These are phyloP conservation scores for Durusdinium trenchii DNA, from an alignment of 73 alveolate genomes.

Conservation along the genomic window DNA sequence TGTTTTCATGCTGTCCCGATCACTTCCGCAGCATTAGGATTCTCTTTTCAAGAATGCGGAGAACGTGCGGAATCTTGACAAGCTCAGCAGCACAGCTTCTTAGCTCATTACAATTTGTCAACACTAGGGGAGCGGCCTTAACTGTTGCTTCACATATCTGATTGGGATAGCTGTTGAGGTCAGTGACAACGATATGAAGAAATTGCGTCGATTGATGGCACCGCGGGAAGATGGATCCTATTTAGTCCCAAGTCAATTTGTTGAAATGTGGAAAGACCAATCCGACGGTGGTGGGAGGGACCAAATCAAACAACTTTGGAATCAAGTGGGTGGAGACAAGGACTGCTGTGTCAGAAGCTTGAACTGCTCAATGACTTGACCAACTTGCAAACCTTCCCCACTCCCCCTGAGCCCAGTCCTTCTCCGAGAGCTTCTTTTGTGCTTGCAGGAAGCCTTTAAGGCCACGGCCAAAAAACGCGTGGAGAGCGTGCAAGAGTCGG, in stretches of 20 bases:
- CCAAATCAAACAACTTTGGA: background rate
- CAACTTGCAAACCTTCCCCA: background rate
- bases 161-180: background rate
- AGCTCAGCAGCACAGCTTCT: background rate
- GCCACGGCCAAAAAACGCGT: background rate
- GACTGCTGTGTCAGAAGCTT: background rate
- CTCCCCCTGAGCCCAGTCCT: background rate
- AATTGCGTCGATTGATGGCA: background rate
- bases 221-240: background rate
- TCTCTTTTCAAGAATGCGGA: background rate
- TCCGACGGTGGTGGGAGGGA: background rate
- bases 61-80: background rate
- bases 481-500: background rate
- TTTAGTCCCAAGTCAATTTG: background rate
- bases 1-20: background rate
- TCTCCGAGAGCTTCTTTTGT: background rate
- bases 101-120: background rate
- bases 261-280: background rate
- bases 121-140: too few relatives aligned
- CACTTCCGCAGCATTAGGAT: too few relatives aligned
- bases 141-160: too few relatives aligned
- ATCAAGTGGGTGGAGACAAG: background rate
- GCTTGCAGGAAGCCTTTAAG: background rate
- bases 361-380: too few relatives aligned
- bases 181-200: background rate